Evolutionary conservation across 1,139 yeast species (phyloP).

Genomic region (Yamadazyma taylorii): DNA sequence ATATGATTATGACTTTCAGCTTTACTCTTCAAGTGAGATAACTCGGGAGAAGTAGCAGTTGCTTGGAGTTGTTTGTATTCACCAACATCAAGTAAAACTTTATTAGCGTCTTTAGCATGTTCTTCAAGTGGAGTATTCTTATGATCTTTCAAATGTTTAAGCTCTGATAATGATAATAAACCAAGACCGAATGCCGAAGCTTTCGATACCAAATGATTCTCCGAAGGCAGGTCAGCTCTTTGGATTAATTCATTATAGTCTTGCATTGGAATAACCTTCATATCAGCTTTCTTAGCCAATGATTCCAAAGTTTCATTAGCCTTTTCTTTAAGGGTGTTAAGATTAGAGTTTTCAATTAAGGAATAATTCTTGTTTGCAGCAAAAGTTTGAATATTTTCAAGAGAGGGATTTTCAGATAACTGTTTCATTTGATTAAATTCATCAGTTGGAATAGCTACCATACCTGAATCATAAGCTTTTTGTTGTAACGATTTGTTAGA

Average conservation of each 20-base stretch:
- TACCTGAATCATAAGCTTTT: constrained; percentile 11
- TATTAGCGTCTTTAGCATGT: constrained; percentile 18
- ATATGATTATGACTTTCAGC: constrained; percentile 11
- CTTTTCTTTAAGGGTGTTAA: constrained; percentile 9
- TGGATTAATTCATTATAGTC: constrained; percentile 21
- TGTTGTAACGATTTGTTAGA: constrained; percentile 8
- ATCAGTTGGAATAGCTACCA: constrained; percentile 6
- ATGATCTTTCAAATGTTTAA: constrained; percentile 12
- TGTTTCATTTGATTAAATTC: constrained; percentile 5
- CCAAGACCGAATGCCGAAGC: constrained; percentile 20
- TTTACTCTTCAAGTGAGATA: constrained; percentile 18
- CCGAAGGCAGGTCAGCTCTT: constrained; percentile 16
- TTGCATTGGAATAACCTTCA: constrained; percentile 13
- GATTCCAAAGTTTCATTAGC: constrained; percentile 18
- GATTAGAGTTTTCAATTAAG: constrained; percentile 11
- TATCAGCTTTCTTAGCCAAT: constrained; percentile 15
- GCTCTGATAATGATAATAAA: constrained; percentile 12
- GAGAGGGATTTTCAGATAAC: constrained; percentile 16
- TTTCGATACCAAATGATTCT: constrained; percentile 20
- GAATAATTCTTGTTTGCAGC: constrained; percentile 15
- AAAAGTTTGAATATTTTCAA: constrained; percentile 13
- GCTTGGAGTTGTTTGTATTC: constrained; percentile 16
- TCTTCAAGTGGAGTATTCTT: constrained; percentile 19
- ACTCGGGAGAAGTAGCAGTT: constrained; percentile 20
- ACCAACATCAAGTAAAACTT: constrained; percentile 10